phyloP scores from a whole-genome alignment of 2,329 filamentous ascomycete species.

The Penicillium sp. region DNA sequence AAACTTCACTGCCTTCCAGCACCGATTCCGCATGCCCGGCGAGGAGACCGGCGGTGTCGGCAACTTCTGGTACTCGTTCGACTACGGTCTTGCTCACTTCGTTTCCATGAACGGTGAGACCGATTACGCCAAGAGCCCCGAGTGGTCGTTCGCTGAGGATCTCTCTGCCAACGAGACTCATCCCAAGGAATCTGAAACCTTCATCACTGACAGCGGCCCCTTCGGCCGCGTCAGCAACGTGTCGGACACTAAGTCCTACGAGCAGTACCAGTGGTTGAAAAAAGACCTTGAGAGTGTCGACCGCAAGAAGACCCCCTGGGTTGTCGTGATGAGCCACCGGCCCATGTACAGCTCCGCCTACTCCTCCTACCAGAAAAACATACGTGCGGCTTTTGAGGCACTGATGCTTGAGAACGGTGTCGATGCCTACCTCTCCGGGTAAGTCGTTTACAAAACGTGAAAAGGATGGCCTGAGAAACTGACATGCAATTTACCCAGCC shows the following conservation, averaged over 20 bases:
- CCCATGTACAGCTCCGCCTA: slow-evolving; percentile 50
- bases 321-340: slow-evolving; percentile 50
- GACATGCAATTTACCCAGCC: slow-evolving; percentile 23
- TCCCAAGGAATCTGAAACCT: slow-evolving; percentile 46
- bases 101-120: slow-evolving; percentile 50
- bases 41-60: slow-evolving; percentile 48
- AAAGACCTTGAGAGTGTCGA: slow-evolving; percentile 47
- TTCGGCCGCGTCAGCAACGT: slow-evolving; percentile 47
- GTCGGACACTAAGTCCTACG: slow-evolving; percentile 44
- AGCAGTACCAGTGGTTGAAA: slow-evolving; percentile 41
- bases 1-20: slow-evolving; percentile 53
- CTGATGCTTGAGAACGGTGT: slow-evolving; percentile 47
- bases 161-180: slow-evolving; percentile 41
- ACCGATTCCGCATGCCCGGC: slow-evolving; percentile 54
- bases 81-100: slow-evolving; percentile 55
- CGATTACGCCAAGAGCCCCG: slow-evolving; percentile 50
- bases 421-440: slow-evolving; percentile 47
- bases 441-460: slow-evolving; percentile 12
- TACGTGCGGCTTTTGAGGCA: slow-evolving; percentile 48
- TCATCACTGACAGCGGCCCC: slow-evolving; percentile 49
- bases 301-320: slow-evolving; percentile 50
- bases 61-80: slow-evolving; percentile 57
- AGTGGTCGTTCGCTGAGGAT: slow-evolving; percentile 47
- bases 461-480: neutral
- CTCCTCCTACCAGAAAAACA: slow-evolving; percentile 45